Conservation (phyloP, 2,329 filamentous ascomycete genomes). For the Fusarium lateritium region DNA sequence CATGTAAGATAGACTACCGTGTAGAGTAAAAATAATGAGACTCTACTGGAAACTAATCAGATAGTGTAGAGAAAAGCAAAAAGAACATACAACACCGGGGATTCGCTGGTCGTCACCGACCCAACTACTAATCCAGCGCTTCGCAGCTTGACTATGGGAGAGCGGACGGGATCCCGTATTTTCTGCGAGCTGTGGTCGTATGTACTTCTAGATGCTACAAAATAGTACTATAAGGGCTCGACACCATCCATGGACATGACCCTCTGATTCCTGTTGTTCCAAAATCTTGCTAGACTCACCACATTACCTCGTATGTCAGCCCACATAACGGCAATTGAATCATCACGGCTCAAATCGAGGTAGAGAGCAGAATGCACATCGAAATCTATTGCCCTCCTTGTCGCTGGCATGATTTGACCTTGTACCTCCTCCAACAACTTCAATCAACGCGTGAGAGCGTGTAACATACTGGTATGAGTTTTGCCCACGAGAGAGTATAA, state of each 20-base stretch:
- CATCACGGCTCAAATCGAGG: too few relatives aligned
- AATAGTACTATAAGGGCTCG: fast-evolving
- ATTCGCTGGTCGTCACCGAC: conserved; percentile 38
- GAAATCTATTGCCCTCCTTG: too few relatives aligned
- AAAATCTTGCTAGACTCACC: too few relatives aligned
- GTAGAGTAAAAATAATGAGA: not conserved
- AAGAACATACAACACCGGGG: conserved; percentile 31
- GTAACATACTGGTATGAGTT: not conserved
- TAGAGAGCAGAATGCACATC: too few relatives aligned
- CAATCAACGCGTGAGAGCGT: not conserved
- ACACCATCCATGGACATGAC: not conserved
- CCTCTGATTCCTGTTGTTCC: too few relatives aligned
- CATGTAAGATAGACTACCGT: not conserved
- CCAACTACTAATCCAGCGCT: conserved; percentile 35
- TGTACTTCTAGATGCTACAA: not conserved
- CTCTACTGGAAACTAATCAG: too few relatives aligned
- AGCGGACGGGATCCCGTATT: conserved; percentile 36
- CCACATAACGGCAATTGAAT: too few relatives aligned
- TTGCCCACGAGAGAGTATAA: too few relatives aligned
- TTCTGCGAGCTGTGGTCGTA: conserved; percentile 36
- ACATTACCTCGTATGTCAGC: too few relatives aligned
- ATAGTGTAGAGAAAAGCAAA: not conserved
- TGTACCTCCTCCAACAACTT: not conserved
- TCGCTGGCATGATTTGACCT: too few relatives aligned
- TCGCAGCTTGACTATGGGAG: conserved; percentile 30